Base-by-base conservation (phyloP, 768 basidiomycete species). In the Tulasnella calospora region DNA sequence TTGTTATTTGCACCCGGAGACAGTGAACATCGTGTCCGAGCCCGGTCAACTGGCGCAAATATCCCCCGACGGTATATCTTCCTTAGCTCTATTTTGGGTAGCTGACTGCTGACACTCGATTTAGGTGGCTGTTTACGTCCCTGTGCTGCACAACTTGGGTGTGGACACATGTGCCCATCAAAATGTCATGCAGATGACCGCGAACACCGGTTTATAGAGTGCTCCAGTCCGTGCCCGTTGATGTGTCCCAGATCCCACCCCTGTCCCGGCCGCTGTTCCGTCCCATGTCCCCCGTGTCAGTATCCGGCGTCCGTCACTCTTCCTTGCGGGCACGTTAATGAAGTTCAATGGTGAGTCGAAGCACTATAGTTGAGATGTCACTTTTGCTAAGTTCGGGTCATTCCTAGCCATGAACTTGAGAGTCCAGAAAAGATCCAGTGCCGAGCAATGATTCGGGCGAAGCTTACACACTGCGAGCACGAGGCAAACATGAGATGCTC, bases 121-220 rank as follows among this genome's bases (percentile, higher is more conserved):
- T 41, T 61, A 89, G 91, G 91, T 36, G 91, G 92, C 2, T 92
- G 92, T 82, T 83, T 91, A 74, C 84, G 83, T n/a, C 85, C 88
- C 5, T 92, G 92, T 79, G 86, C 87, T 44, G 84, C 84, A 13
- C 84, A 86, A 23, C 83, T 92, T 36, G 82, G 84, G 30, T 92
- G 92, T 80, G 92, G 92, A 2, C 92, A 92, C 81, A 83, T 86
- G 4, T 92, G 92, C 81, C 89, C 89, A 0, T 90, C 86, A 79
- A 89, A 89, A 89, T 92, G 91, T 78, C 90, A 92, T 79, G 85
- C 88, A 0, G 91, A 91, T 71, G 88, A 90, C 78, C 86, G 87
- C 0, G 85, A 88, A 17, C 91, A 92, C 78, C 71, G 87, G 21
- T 82, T 84, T 47, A 86, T 88, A 17, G 80, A 82, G 17, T 92